These are phyloP conservation scores for Coemansia sp. DNA, from an alignment of 192 early-diverging fungal genomes.

Conservation along the genomic window DNA sequence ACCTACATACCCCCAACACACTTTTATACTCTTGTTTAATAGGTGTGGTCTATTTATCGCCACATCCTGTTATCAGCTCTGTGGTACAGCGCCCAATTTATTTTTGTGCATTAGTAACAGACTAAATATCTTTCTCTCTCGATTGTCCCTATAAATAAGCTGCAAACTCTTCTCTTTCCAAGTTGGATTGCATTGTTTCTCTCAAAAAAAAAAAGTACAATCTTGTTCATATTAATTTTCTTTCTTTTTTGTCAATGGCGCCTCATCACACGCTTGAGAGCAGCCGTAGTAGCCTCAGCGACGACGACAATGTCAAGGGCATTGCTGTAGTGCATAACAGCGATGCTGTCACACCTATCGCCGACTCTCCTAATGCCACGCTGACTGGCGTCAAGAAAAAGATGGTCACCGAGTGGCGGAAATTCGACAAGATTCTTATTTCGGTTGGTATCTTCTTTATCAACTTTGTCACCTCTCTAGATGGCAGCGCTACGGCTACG, in stretches of 20 bases:
- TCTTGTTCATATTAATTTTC: background rate
- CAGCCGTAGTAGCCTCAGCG: slow-evolving; percentile 7
- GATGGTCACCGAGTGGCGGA: slow-evolving; percentile 42
- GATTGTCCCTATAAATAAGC: background rate
- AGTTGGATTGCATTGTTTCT: background rate
- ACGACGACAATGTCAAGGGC: slow-evolving; percentile 2
- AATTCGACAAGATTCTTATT: slow-evolving; percentile 41
- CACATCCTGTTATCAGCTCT: background rate
- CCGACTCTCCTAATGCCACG: slow-evolving; percentile 24
- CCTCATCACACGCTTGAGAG: slow-evolving; percentile 6
- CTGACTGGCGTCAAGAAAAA: slow-evolving; percentile 52
- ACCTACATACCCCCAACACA: background rate
- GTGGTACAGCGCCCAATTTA: background rate
- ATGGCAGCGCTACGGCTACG: slow-evolving; percentile 36
- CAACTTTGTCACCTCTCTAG: slow-evolving; percentile 42
- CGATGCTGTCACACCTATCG: background rate
- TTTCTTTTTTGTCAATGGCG: background rate
- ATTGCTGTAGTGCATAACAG: background rate
- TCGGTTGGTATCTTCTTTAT: slow-evolving; percentile 43
- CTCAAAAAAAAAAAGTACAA: too few relatives aligned
- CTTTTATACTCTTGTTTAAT: background rate
- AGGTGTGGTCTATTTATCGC: background rate
- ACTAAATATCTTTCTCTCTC: too few relatives aligned
- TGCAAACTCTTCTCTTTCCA: background rate
- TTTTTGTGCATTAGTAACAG: too few relatives aligned